Evolutionary conservation across 345 rosid species (phyloP).

Genomic region (Eutrema japonicum): DNA sequence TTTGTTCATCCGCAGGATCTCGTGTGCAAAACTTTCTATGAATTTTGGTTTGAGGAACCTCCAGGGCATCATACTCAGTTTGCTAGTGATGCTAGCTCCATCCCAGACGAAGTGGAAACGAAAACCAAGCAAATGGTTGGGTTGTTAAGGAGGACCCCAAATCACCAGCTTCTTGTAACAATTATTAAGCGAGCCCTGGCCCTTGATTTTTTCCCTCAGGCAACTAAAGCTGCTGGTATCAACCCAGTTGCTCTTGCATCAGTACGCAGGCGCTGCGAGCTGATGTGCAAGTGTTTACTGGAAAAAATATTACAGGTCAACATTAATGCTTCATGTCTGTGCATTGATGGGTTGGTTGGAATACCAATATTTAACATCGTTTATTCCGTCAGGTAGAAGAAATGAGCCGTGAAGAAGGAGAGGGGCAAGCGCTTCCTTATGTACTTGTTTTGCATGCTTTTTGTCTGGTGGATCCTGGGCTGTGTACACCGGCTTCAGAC

Average conservation of each 20-base stretch:
- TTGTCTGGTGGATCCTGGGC: conserved; percentile 91
- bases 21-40: conserved; percentile 98
- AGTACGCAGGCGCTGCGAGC: conserved; percentile 90
- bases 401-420: conserved; percentile 69
- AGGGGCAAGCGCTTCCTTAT: conserved; percentile 73
- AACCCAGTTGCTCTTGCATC: conserved; percentile 83
- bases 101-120: conserved; percentile 85
- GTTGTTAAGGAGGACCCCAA: conserved; percentile 74
- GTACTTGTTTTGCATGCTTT: conserved; percentile 89
- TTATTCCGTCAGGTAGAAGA: conserved; percentile 75
- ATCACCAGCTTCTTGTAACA: conserved; percentile 83
- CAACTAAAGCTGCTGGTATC: conserved; percentile 96
- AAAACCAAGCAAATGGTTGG: conserved; percentile 98
- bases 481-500: conserved; percentile 89
- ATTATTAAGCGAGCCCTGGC: conserved; percentile 88
- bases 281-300: conserved; percentile 95
- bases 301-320: conserved; percentile 96
- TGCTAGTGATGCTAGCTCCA: conserved; percentile 84
- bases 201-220: conserved; percentile 93
- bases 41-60: conserved; percentile 98
- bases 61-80: conserved; percentile 66
- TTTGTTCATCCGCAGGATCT: conserved; percentile 65
- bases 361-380: conserved; percentile 24
- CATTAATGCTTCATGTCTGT: conserved; percentile 16
- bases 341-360: conserved; percentile 31